Evolutionary conservation across 768 basidiomycete species (phyloP), one percentile per base, ranked within the genome.

Genomic region (Lentinula raphanica): DNA sequence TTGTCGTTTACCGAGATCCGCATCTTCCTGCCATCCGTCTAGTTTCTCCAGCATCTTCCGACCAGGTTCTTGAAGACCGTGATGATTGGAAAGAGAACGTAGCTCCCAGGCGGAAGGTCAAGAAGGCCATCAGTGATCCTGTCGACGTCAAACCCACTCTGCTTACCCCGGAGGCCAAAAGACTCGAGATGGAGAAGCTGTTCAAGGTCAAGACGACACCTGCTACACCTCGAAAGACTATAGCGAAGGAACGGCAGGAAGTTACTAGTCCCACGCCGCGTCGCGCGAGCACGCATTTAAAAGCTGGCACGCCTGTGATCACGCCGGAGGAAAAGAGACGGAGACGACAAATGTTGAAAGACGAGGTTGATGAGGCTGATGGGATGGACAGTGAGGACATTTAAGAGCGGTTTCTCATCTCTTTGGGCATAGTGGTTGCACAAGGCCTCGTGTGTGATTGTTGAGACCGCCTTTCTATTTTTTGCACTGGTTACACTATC

Each of bases 21-120:
- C 66, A 88, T 62, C 62, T 73, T n/a, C 66, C 73, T 50, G n/a
- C n/a, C n/a, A 57, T 67, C 38, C 45, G 67, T n/a, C 56, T 58
- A 23, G 32, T 60, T 6, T 49, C 65, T 11, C 40, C 60, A 17
- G 28, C 62, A n/a, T 54, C 11, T 27, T 27, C 27, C 39, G 38
- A 42, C 12, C 58, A 57, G 44, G 65, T 63, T 49, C 59, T 66
- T 27, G 71, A 73, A 2, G 72, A 67, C 46, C 12, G 35, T 23
- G 84, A 83, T 27, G 64, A 59, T 6, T 63, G 68, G 49, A 88
- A 88, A 63, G 87, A 88, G 71, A 88, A 88, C 58, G 49, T 81
- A 15, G 68, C 74, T 7, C 82, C 81, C 3, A 77, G 75, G 49
- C 72, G 76, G 63, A 81, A 69, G 64, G 56, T 74, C 31, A 76